Percentiles rank a stretch among this genome's conserved stretches.
Conservation (phyloP, 139 green algal genomes). For the Tetraselmis striata region DNA sequence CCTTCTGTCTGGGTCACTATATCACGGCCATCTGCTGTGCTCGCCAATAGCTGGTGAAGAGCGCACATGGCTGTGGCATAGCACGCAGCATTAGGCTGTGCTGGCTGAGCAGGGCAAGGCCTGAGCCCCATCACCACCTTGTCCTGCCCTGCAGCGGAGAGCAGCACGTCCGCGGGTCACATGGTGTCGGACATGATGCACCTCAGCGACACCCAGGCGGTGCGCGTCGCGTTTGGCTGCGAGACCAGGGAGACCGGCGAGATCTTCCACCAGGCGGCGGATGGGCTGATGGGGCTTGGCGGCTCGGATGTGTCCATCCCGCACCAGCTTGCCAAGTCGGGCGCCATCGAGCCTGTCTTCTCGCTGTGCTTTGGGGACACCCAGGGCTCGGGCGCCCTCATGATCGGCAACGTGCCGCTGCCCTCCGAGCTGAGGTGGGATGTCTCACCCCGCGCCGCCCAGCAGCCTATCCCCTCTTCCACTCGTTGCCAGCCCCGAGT, state of each 20-base stretch:
- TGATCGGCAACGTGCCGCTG: constrained; percentile 49
- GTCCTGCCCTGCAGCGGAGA: neutral
- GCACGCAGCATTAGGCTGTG: no score
- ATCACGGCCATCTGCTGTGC: no score
- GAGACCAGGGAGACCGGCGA: constrained; percentile 81
- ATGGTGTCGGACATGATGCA: constrained; percentile 27
- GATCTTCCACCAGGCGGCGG: constrained; percentile 82
- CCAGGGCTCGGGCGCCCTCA: constrained; percentile 50
- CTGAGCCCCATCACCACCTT: no score
- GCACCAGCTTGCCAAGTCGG: constrained; percentile 59
- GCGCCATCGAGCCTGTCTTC: constrained; percentile 72
- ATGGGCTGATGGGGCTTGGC: constrained; percentile 89
- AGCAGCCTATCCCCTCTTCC: no score
- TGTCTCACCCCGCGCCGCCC: no score
- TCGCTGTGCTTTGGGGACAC: constrained; percentile 84
- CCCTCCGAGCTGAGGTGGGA: neutral
- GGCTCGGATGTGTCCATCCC: constrained; percentile 21
- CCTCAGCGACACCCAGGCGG: constrained; percentile 2
- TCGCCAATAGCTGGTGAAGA: no score
- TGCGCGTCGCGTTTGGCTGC: constrained; percentile 68
- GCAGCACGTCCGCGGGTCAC: neutral
- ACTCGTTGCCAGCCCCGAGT: no score
- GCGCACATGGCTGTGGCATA: no score
- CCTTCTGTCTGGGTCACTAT: no score
- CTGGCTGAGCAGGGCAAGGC: no score